Percentiles rank a stretch among this genome's conserved stretches.
Conservation (phyloP, 371 early-diverging fungal species). For the Gilbertella persicaria region DNA sequence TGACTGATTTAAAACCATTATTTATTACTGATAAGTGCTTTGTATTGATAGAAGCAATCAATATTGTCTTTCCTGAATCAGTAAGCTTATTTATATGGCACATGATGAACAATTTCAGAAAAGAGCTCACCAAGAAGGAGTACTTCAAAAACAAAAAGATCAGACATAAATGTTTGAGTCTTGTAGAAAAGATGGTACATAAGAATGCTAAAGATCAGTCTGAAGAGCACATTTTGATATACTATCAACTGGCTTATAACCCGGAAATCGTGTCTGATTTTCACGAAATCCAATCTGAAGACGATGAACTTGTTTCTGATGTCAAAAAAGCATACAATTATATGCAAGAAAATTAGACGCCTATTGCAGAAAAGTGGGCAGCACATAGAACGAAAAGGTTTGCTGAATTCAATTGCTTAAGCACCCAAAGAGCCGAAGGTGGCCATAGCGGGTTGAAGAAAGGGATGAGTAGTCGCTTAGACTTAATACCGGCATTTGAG, state of each 20-base stretch:
- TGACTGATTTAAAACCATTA: not conserved
- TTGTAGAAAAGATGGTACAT: not conserved
- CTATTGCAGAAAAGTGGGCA: not conserved
- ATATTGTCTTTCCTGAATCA: conserved; percentile 2
- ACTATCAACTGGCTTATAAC: not conserved
- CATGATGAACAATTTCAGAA: conserved; percentile 12
- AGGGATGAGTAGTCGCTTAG: not conserved
- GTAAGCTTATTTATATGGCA: conserved; percentile 6
- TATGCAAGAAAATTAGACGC: not conserved
- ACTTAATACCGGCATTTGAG: not conserved
- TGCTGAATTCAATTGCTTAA: not conserved
- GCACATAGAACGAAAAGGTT: not conserved
- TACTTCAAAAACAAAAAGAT: not conserved
- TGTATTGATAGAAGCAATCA: not conserved
- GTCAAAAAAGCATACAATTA: not conserved
- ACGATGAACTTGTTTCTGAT: not conserved
- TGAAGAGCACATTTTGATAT: not conserved
- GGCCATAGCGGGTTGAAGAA: not conserved
- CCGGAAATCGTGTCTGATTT: not conserved
- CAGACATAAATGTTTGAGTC: conserved; percentile 1
- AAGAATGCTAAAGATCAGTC: not conserved
- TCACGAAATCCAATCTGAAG: not conserved
- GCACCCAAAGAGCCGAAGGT: not conserved
- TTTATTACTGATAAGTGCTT: conserved; percentile 6
- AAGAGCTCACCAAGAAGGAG: not conserved